Evolutionary conservation across 768 basidiomycete genomes (phyloP).

Genomic region (Russula foetens): DNA sequence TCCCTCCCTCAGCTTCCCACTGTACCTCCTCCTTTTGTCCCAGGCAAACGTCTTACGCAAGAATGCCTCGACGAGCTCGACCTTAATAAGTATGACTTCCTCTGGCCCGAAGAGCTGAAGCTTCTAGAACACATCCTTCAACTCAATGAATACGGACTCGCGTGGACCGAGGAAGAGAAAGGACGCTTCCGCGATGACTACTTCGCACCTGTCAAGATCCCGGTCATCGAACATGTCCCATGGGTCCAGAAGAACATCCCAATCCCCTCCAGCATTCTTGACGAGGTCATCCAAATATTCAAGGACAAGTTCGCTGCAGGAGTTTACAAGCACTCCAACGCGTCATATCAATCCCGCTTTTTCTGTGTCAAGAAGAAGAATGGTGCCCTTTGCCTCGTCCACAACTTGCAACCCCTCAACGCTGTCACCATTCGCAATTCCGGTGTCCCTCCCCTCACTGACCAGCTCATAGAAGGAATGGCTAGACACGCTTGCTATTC

Average conservation of each 20-base stretch:
- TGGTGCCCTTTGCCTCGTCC: slow-evolving; percentile 22
- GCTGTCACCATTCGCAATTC: slow-evolving; percentile 2
- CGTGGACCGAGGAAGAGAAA: too few species aligned
- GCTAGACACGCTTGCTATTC: slow-evolving; percentile 20
- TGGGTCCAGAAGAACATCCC: background rate
- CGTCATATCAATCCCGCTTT: slow-evolving; percentile 33
- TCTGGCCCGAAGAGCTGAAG: too few species aligned
- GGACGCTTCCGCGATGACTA: too few species aligned
- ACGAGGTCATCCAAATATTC: background rate
- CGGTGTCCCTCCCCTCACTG: slow-evolving; percentile 6
- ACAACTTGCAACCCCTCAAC: slow-evolving; percentile 25
- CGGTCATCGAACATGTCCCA: too few species aligned
- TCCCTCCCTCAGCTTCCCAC: too few species aligned
- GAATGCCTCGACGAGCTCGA: too few species aligned
- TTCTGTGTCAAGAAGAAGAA: slow-evolving; percentile 34
- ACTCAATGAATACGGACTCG: too few species aligned
- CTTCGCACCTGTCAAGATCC: too few species aligned
- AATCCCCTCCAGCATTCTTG: background rate
- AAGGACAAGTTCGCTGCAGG: background rate
- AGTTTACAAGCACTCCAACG: slow-evolving; percentile 32
- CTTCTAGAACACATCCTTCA: too few species aligned
- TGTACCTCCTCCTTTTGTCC: too few species aligned
- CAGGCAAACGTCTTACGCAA: too few species aligned
- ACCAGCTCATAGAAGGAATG: slow-evolving; percentile 18
- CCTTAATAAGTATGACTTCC: too few species aligned